Percentiles rank a stretch among this genome's conserved stretches.
phyloP scores from a whole-genome alignment of 2,329 filamentous ascomycete species.

The Endoconidiophora polonica region DNA sequence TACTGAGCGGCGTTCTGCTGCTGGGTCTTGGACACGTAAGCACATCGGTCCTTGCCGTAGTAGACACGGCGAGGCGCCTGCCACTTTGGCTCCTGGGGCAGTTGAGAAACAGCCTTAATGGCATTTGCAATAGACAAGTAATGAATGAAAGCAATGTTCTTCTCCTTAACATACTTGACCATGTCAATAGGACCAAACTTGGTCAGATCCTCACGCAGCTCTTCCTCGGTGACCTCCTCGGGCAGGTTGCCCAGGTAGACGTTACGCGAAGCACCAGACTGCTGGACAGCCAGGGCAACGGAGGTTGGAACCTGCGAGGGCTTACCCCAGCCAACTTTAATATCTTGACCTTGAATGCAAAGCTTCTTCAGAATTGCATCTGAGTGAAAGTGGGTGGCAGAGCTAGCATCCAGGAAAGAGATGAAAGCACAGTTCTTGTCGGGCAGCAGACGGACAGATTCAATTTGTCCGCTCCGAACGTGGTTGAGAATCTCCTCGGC shows the following conservation, averaged over 20 bases:
- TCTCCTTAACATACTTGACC: slow-evolving; percentile 93
- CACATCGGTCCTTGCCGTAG: slow-evolving; percentile 96
- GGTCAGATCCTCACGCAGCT: slow-evolving; percentile 82
- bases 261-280: slow-evolving; percentile 90
- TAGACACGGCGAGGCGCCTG: slow-evolving; percentile 88
- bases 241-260: slow-evolving; percentile 90
- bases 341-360: slow-evolving; percentile 94
- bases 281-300: slow-evolving; percentile 91
- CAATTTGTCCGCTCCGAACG: slow-evolving; percentile 92
- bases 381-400: slow-evolving; percentile 96
- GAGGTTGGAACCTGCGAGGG: slow-evolving; percentile 95
- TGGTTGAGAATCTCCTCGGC: slow-evolving; percentile 95
- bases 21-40: slow-evolving; percentile 98
- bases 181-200: slow-evolving; percentile 97
- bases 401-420: slow-evolving; percentile 93
- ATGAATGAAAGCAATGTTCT: slow-evolving; percentile 94
- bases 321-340: slow-evolving; percentile 99
- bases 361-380: slow-evolving; percentile 99
- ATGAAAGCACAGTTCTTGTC: slow-evolving; percentile 99
- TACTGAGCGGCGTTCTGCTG: slow-evolving; percentile 99
- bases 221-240: slow-evolving; percentile 80
- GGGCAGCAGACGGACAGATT: slow-evolving; percentile 89
- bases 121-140: slow-evolving; percentile 95
- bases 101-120: slow-evolving; percentile 91
- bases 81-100: slow-evolving; percentile 95